Evolutionary conservation across 106 monocot species (phyloP).

Genomic region (Vanilla planifolia): DNA sequence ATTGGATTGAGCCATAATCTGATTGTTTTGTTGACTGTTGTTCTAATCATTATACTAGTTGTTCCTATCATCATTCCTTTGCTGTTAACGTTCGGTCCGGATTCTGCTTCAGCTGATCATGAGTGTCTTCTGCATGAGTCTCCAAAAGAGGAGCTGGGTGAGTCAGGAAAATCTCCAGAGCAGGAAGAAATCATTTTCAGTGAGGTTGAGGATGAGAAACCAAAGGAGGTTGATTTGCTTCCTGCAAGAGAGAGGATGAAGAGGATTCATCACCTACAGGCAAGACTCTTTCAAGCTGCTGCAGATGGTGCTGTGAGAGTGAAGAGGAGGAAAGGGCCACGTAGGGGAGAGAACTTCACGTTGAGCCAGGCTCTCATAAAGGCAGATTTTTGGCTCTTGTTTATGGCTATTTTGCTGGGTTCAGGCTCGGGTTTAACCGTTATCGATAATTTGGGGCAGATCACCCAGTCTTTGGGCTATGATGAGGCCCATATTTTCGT

Average conservation of each 20-base stretch:
- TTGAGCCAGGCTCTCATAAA: conserved; percentile 76
- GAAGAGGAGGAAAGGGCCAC: conserved; percentile 74
- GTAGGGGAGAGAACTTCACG: conserved; percentile 80
- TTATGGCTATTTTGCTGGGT: conserved; percentile 69
- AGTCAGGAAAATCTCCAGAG: conserved; percentile 17
- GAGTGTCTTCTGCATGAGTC: conserved; percentile 36
- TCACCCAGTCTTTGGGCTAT: conserved; percentile 76
- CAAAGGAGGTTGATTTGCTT: conserved; percentile 71
- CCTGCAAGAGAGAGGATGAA: conserved; percentile 70
- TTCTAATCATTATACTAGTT: conserved; percentile 38
- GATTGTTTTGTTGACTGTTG: conserved; percentile 38
- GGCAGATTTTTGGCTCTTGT: conserved; percentile 89
- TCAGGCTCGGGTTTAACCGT: conserved; percentile 86
- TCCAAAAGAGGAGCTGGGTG: conserved; percentile 41
- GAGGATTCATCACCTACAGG: conserved; percentile 73
- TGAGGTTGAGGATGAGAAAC: conserved; percentile 91
- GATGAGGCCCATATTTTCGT: conserved; percentile 68
- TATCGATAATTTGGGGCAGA: conserved; percentile 87
- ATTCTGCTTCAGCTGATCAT: conserved; percentile 16
- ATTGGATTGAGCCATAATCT: conserved; percentile 41
- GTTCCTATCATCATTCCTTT: conserved; percentile 61
- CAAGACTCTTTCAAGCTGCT: conserved; percentile 74
- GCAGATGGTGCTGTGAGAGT: conserved; percentile 82
- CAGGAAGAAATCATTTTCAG: conserved; percentile 57
- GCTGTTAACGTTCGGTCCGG: conserved; percentile 24